A percentile compares a stretch with the other conserved stretches of the same genome.
Evolutionary conservation across 768 basidiomycete genomes (phyloP).

Genomic region (Psilocybe cubensis): DNA sequence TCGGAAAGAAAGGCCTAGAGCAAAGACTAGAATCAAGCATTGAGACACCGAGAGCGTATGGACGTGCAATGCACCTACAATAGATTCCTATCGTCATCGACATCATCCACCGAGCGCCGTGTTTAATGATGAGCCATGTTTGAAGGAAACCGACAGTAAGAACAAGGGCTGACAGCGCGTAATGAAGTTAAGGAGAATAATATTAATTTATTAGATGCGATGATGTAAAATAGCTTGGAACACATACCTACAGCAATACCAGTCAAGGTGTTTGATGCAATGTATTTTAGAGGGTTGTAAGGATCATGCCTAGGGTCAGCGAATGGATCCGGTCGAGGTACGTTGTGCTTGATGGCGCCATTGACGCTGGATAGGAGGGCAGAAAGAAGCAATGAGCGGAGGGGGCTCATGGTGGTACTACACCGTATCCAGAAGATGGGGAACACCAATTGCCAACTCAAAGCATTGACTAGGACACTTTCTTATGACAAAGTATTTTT

Average conservation of each 20-base stretch:
- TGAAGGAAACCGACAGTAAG: conserved; percentile 46
- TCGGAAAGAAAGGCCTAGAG: conserved; percentile 56
- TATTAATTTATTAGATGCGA: background rate
- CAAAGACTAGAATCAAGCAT: conserved; percentile 45
- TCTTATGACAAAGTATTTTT: no score
- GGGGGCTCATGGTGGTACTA: background rate
- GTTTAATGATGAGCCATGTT: conserved; percentile 42
- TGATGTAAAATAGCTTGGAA: background rate
- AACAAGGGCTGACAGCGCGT: conserved; percentile 32
- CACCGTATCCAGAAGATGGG: background rate
- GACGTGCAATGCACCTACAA: conserved; percentile 36
- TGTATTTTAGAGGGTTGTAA: conserved; percentile 58
- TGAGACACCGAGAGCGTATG: background rate
- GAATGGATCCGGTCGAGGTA: conserved; percentile 45
- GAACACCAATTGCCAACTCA: background rate
- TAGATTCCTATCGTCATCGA: conserved; percentile 64
- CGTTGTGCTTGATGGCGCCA: conserved; percentile 18
- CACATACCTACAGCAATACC: conserved; percentile 40
- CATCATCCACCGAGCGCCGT: conserved; percentile 62
- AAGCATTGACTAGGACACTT: background rate
- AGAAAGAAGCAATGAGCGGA: conserved; percentile 9
- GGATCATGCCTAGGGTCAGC: conserved; percentile 39
- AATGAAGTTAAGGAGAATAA: background rate
- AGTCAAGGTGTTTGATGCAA: conserved; percentile 55
- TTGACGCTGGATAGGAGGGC: conserved; percentile 11